A percentile compares a stretch with the other conserved stretches of the same genome.
These are phyloP conservation scores for Immersiporthe knoxdaviesiana DNA, from an alignment of 2,329 filamentous ascomycete genomes.

Conservation along the genomic window DNA sequence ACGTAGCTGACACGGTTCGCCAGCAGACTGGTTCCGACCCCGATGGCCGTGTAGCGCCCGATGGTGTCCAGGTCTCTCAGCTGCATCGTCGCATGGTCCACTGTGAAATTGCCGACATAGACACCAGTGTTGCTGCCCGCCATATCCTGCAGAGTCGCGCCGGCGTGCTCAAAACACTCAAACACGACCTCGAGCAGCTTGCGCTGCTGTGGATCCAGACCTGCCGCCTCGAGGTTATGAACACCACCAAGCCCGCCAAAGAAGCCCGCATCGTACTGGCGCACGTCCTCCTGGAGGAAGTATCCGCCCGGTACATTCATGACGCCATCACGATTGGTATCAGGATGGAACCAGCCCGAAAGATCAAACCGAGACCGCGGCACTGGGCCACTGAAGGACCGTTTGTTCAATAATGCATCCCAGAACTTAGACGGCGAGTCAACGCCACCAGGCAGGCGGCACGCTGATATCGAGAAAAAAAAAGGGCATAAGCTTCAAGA, in stretches of 20 bases:
- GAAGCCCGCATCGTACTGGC: constrained; percentile 36
- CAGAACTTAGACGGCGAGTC: background rate
- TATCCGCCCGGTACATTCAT: constrained; percentile 33
- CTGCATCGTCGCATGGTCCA: constrained; percentile 35
- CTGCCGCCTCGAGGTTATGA: constrained; percentile 34
- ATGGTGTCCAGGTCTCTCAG: constrained; percentile 28
- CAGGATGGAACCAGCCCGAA: background rate
- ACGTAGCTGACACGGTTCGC: constrained; percentile 47
- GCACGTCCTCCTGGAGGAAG: constrained; percentile 37
- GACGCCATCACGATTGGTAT: background rate
- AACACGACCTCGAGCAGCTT: constrained; percentile 42
- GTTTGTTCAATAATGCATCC: background rate
- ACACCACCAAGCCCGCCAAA: constrained; percentile 34
- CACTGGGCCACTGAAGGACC: background rate
- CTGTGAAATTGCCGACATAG: constrained; percentile 39
- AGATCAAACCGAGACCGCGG: background rate
- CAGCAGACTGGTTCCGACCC: constrained; percentile 30
- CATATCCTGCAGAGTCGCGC: constrained; percentile 35
- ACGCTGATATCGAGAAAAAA: background rate
- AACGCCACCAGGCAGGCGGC: background rate
- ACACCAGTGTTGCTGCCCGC: constrained; percentile 37
- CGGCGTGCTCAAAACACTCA: constrained; percentile 41
- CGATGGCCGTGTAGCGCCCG: constrained; percentile 39
- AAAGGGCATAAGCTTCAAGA: background rate
- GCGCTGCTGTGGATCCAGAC: constrained; percentile 40